phyloP scores from a whole-genome alignment of 805 yeast species.

The Limtongia smithiae region DNA sequence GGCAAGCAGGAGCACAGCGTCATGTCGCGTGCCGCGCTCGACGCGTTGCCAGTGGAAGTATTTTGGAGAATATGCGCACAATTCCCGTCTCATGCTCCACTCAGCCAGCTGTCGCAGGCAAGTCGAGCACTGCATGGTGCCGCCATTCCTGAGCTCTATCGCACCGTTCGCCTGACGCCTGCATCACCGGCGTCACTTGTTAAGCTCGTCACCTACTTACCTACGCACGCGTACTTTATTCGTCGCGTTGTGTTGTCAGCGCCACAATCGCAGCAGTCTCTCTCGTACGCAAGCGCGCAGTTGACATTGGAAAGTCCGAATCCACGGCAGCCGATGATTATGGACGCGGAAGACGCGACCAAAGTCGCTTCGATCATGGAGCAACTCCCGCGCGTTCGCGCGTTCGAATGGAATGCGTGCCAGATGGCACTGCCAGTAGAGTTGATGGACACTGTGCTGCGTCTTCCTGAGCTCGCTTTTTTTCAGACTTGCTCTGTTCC shows the following conservation, averaged over 20 bases:
- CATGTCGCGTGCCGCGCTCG: slow-evolving; percentile 1
- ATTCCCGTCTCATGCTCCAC: slow-evolving; percentile 10
- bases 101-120: slow-evolving; percentile 11
- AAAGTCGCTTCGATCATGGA: slow-evolving; percentile 1
- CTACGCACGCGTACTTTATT: slow-evolving; percentile 5
- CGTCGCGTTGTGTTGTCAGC: slow-evolving; percentile 6
- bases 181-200: slow-evolving; percentile 3
- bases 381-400: background rate
- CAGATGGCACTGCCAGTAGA: slow-evolving; percentile 10
- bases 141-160: slow-evolving; percentile 21
- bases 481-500: slow-evolving; percentile 24
- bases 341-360: background rate
- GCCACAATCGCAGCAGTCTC: slow-evolving; percentile 1
- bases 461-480: slow-evolving; percentile 3
- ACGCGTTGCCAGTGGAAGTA: slow-evolving; percentile 20
- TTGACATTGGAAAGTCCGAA: background rate
- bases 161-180: slow-evolving; percentile 11
- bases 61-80: slow-evolving; percentile 22
- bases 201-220: slow-evolving; percentile 2
- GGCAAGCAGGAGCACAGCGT: background rate
- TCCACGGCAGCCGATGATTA: background rate
- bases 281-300: background rate
- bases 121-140: slow-evolving; percentile 7
- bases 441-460: slow-evolving; percentile 7
- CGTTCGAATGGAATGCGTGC: slow-evolving; percentile 23